phyloP scores from a whole-genome alignment of 176 grass and related monocot species.

The barley (Hordeum vulgare) region DNA sequence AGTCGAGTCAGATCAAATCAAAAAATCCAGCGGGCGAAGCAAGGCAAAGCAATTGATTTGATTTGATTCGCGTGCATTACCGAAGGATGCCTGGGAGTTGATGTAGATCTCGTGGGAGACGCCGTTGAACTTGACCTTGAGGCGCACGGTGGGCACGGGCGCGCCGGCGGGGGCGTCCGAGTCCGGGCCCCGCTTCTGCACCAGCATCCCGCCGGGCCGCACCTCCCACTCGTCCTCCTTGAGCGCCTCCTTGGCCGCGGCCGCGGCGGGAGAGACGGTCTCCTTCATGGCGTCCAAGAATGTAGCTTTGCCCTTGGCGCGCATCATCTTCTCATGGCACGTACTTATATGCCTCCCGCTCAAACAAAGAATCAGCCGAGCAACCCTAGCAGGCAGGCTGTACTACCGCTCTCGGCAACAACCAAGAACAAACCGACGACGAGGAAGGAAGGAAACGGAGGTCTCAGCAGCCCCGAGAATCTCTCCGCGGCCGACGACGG shows the following conservation, averaged over 20 bases:
- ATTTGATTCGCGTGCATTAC: slow-evolving; percentile 24
- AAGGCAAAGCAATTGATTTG: no score
- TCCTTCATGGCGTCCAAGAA: slow-evolving; percentile 53
- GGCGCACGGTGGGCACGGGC: slow-evolving; percentile 62
- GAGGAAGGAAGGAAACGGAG: neutral
- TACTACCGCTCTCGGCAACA: neutral
- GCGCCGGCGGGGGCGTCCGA: slow-evolving; percentile 33
- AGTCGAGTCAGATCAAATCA: neutral
- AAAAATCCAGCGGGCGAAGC: neutral
- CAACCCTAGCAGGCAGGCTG: neutral
- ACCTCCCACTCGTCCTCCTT: slow-evolving; percentile 81
- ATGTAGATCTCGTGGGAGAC: slow-evolving; percentile 92
- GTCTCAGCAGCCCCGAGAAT: neutral
- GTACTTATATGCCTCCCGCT: neutral
- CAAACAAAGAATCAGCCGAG: neutral
- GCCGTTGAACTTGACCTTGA: slow-evolving; percentile 87
- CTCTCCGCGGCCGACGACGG: neutral
- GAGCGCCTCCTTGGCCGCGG: neutral
- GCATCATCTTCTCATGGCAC: slow-evolving; percentile 77
- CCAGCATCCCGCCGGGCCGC: slow-evolving; percentile 81
- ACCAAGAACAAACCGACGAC: neutral
- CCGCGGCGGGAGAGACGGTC: neutral
- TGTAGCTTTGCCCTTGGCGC: slow-evolving; percentile 39
- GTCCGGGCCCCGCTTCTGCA: slow-evolving; percentile 69
- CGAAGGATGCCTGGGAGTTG: slow-evolving; percentile 81